A percentile compares a stretch with the other conserved stretches of the same genome.
Conservation (phyloP, 1,139 yeast species). For the Pichia inconspicua region DNA sequence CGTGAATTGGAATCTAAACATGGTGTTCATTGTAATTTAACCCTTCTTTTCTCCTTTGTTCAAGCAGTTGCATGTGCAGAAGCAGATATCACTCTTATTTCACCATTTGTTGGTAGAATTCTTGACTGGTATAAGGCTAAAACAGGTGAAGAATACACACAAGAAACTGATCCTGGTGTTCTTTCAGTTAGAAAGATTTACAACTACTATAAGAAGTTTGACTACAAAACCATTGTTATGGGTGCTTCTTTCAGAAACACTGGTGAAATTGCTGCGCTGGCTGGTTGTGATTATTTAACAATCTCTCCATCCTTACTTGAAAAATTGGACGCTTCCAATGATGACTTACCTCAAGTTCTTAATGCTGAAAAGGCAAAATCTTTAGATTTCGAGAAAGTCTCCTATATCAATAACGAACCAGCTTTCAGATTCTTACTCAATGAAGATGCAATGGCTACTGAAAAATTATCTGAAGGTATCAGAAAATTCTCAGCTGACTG, state of each 20-base stretch:
- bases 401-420: slow-evolving; percentile 80
- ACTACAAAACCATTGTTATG: slow-evolving; percentile 96
- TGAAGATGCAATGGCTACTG: slow-evolving; percentile 98
- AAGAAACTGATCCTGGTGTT: slow-evolving; percentile 94
- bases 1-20: slow-evolving; percentile 85
- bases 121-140: slow-evolving; percentile 96
- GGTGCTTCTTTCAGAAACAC: slow-evolving; percentile 99
- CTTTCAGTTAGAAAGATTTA: slow-evolving; percentile 75
- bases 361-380: slow-evolving; percentile 49
- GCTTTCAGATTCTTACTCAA: slow-evolving; percentile 84
- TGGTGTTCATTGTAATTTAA: slow-evolving; percentile 91
- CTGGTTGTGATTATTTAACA: slow-evolving; percentile 96
- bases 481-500: slow-evolving; percentile 96
- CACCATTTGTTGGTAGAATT: slow-evolving; percentile 99
- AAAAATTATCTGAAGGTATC: slow-evolving; percentile 96
- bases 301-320: slow-evolving; percentile 91
- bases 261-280: slow-evolving; percentile 93
- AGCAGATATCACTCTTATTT: slow-evolving; percentile 90
- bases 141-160: slow-evolving; percentile 80
- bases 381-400: slow-evolving; percentile 57
- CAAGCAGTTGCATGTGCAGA: slow-evolving; percentile 99
- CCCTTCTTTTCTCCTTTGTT: slow-evolving; percentile 85
- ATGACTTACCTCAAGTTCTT: slow-evolving; percentile 71
- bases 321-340: slow-evolving; percentile 74
- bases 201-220: slow-evolving; percentile 97